These are phyloP conservation scores for Chrysanthemum lavandulifolium DNA, from an alignment of 129 eudicot species.

Conservation along the genomic window DNA sequence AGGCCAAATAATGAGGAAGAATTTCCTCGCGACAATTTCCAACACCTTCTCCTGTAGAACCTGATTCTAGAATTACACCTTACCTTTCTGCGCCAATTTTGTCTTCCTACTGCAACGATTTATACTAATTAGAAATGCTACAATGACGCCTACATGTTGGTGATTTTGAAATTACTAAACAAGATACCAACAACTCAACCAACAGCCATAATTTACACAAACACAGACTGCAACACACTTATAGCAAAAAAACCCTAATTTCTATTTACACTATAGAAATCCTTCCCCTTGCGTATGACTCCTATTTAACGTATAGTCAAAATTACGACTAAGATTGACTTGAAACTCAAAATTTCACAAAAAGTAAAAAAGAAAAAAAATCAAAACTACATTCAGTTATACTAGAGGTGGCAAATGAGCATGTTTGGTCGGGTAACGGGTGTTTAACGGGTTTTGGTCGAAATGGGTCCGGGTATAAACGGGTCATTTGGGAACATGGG, in stretches of 20 bases:
- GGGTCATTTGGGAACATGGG: too few species aligned
- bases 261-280: background rate
- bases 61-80: background rate
- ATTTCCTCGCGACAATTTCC: background rate
- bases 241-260: conserved; percentile 31
- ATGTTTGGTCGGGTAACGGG: too few species aligned
- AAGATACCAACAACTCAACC: conserved; percentile 12
- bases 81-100: background rate
- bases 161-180: background rate
- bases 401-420: too few species aligned
- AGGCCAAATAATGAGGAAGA: background rate
- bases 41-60: too few species aligned
- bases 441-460: too few species aligned
- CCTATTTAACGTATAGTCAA: background rate
- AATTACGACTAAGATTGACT: background rate
- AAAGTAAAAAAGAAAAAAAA: too few species aligned
- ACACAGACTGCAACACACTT: background rate
- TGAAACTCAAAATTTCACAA: background rate
- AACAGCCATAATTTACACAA: conserved; percentile 5
- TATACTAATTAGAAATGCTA: background rate
- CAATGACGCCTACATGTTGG: background rate
- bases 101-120: background rate
- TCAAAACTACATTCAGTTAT: too few species aligned
- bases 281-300: background rate
- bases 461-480: too few species aligned